Percentiles rank a stretch among this genome's conserved stretches.
These are phyloP conservation scores for Penicillium sp. DNA, from an alignment of 2,329 filamentous ascomycete species.

Conservation along the genomic window DNA sequence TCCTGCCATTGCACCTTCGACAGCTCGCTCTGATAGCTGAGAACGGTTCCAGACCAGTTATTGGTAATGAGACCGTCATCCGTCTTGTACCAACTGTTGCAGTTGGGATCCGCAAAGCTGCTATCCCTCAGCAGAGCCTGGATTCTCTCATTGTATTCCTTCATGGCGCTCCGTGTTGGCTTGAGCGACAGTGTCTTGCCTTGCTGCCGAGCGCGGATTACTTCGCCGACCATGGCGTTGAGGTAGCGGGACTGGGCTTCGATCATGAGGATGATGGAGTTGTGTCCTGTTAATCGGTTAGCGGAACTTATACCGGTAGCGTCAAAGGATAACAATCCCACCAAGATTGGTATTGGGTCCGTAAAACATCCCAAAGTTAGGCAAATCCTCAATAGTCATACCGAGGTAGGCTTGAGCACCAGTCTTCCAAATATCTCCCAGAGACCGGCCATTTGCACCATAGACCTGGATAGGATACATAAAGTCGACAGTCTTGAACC, in stretches of 20 bases:
- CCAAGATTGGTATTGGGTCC: constrained; percentile 56
- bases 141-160: constrained; percentile 48
- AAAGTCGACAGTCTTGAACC: constrained; percentile 60
- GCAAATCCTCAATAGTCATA: constrained; percentile 51
- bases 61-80: constrained; percentile 55
- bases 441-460: constrained; percentile 43
- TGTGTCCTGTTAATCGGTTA: constrained; percentile 43
- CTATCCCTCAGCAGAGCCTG: constrained; percentile 46
- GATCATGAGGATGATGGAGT: constrained; percentile 62
- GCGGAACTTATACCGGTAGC: neutral
- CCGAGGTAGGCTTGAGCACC: constrained; percentile 54
- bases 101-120: constrained; percentile 55
- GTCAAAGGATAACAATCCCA: constrained; percentile 5
- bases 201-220: constrained; percentile 46
- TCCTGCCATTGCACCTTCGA: constrained; percentile 32
- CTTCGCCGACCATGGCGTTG: constrained; percentile 48
- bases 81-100: constrained; percentile 58
- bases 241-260: constrained; percentile 58
- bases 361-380: constrained; percentile 59
- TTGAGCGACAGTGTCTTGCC: constrained; percentile 46
- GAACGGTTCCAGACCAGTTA: constrained; percentile 55
- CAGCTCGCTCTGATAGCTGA: constrained; percentile 54
- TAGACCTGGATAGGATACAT: constrained; percentile 57
- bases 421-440: constrained; percentile 54
- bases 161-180: constrained; percentile 43